These are phyloP conservation scores for Monosporascus sp. DNA, from an alignment of 2,329 filamentous ascomycete genomes.

Conservation along the genomic window DNA sequence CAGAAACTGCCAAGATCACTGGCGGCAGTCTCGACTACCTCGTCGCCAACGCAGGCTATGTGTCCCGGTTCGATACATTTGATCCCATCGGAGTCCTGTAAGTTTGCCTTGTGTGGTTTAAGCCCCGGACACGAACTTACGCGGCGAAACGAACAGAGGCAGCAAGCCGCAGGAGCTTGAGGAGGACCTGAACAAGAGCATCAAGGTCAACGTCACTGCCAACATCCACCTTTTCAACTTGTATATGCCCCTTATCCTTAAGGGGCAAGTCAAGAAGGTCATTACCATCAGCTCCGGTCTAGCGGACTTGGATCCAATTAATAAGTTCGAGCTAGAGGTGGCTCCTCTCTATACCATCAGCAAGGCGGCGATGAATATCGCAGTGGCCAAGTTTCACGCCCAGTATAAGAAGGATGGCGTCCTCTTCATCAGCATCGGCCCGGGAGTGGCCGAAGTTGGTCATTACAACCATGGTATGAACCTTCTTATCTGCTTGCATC, in stretches of 20 bases:
- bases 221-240: conserved; percentile 47
- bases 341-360: conserved; percentile 43
- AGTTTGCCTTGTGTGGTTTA: not conserved
- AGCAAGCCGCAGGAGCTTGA: conserved; percentile 29
- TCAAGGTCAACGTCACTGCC: conserved; percentile 45
- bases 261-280: conserved; percentile 49
- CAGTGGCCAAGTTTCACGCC: conserved; percentile 34
- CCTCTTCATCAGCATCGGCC: conserved; percentile 38
- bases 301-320: conserved; percentile 31
- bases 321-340: conserved; percentile 36
- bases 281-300: conserved; percentile 43
- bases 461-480: conserved; percentile 6
- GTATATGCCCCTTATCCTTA: conserved; percentile 47
- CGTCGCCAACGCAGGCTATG: conserved; percentile 43
- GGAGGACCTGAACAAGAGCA: conserved; percentile 25
- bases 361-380: conserved; percentile 20
- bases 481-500: too few relatives aligned
- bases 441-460: conserved; percentile 37
- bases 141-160: conserved; percentile 13
- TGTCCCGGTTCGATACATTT: conserved; percentile 8
- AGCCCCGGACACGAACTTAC: not conserved
- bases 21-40: conserved; percentile 43
- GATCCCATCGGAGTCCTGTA: conserved; percentile 33
- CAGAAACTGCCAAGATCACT: conserved; percentile 22
- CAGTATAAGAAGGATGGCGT: conserved; percentile 38